Percentiles rank a stretch among this genome's conserved stretches.
Conservation (phyloP, 345 rosid genomes). For the Trapa bicornis region DNA sequence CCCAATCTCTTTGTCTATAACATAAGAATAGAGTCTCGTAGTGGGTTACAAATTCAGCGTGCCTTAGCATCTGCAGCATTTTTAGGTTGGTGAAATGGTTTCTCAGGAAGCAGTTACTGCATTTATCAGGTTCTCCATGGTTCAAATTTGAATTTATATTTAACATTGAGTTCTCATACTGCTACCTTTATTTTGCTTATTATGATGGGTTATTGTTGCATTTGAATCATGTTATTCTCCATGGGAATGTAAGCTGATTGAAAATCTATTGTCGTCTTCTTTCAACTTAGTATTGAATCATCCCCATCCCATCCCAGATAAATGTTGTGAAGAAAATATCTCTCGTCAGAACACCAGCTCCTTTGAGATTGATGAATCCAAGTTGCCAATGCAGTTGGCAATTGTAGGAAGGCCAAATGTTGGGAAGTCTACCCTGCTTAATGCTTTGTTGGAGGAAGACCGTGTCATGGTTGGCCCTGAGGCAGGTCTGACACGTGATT, state of each 20-base stretch:
- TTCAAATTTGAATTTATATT: neutral
- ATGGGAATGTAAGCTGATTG: neutral
- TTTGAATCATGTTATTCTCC: neutral
- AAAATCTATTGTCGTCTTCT: neutral
- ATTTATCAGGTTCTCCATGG: neutral
- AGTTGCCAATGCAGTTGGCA: constrained; percentile 82
- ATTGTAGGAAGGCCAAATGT: constrained; percentile 92
- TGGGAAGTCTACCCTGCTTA: constrained; percentile 88
- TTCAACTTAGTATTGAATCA: neutral
- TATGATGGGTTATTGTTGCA: neutral
- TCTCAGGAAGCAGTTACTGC: neutral
- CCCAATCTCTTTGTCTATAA: too few relatives aligned
- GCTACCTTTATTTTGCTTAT: neutral
- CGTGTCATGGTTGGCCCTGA: constrained; percentile 97
- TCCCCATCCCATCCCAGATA: constrained; percentile 2
- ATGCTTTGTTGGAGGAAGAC: constrained; percentile 78
- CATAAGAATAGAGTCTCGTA: neutral
- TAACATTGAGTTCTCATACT: neutral
- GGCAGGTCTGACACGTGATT: constrained; percentile 92
- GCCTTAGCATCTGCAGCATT: neutral
- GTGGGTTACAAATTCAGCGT: neutral
- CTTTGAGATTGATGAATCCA: constrained; percentile 48
- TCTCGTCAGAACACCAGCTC: constrained; percentile 27
- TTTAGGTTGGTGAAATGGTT: neutral
- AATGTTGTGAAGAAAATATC: constrained; percentile 9